Evolutionary conservation across 257 asterid species (phyloP).

Genomic region (Ophiorrhiza pumila): DNA sequence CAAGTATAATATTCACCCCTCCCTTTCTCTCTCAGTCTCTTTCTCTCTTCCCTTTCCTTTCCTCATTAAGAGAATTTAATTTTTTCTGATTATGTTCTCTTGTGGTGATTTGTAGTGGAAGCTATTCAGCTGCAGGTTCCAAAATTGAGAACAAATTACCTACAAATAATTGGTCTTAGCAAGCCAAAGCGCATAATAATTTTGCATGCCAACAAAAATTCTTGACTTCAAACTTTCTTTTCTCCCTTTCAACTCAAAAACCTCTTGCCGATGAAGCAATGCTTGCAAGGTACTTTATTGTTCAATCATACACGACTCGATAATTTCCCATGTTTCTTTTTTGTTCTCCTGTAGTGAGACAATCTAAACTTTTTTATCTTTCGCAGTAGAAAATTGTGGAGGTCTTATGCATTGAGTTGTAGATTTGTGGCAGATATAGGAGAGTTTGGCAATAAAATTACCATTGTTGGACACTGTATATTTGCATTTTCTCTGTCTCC

Average conservation of each 20-base stretch:
- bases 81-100: slow-evolving; percentile 4
- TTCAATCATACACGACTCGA: not conserved
- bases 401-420: not conserved
- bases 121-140: slow-evolving; percentile 35
- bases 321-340: not conserved
- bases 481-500: not conserved
- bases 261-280: slow-evolving; percentile 44
- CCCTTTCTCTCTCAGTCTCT: too few species aligned
- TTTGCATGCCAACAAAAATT: slow-evolving; percentile 56
- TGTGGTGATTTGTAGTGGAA: slow-evolving; percentile 34
- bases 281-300: slow-evolving; percentile 47
- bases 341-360: not conserved
- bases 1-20: slow-evolving; percentile 20
- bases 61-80: not conserved
- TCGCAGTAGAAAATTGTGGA: not conserved
- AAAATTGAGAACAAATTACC: slow-evolving; percentile 32
- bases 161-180: slow-evolving; percentile 65
- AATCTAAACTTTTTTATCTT: not conserved
- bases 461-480: not conserved
- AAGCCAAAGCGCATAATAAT: slow-evolving; percentile 60
- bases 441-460: not conserved
- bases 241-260: slow-evolving; percentile 66
- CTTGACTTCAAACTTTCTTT: slow-evolving; percentile 59
- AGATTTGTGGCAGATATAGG: not conserved
- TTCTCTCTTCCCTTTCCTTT: not conserved